Percentiles rank a stretch among this genome's conserved stretches.
Evolutionary conservation across 306 rosid genomes (phyloP).

Genomic region (Gleditsia sinensis): DNA sequence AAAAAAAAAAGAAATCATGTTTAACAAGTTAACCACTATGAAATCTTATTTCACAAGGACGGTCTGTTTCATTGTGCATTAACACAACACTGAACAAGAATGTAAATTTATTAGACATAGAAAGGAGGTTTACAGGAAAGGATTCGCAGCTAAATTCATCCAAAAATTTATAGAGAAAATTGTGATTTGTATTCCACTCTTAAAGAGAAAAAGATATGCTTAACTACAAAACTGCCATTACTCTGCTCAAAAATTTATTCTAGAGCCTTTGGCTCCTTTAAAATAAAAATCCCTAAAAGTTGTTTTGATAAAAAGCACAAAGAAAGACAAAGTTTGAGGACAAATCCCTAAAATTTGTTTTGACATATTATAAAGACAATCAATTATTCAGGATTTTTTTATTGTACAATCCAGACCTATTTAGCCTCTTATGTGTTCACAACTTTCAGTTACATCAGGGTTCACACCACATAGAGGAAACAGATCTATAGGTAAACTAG

Average conservation of each 20-base stretch:
- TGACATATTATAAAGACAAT: not conserved
- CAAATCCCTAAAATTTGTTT: conserved; percentile 5
- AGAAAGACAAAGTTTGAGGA: not conserved
- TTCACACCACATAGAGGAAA: conserved; percentile 3
- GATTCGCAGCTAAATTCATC: conserved; percentile 8
- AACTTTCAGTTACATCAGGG: not conserved
- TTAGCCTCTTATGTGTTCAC: not conserved
- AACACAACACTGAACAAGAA: not conserved
- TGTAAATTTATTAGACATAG: conserved; percentile 2
- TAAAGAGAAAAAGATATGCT: not conserved
- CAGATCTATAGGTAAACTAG: not conserved
- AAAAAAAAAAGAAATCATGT: too few relatives aligned
- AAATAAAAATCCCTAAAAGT: conserved; percentile 6
- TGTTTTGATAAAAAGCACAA: too few relatives aligned
- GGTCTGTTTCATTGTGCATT: not conserved
- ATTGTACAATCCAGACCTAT: not conserved
- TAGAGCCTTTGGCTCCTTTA: not conserved
- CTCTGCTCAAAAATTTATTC: conserved; percentile 8
- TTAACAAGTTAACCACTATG: too few relatives aligned
- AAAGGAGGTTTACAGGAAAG: conserved; percentile 15
- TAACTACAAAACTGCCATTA: not conserved
- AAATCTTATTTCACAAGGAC: conserved; percentile 15
- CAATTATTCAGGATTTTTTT: not conserved
- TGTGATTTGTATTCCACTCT: too few relatives aligned
- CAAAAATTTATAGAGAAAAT: conserved; percentile 14